Base-by-base conservation (phyloP, 192 early-diverging fungal genomes). In the Kickxella alabastrina region DNA sequence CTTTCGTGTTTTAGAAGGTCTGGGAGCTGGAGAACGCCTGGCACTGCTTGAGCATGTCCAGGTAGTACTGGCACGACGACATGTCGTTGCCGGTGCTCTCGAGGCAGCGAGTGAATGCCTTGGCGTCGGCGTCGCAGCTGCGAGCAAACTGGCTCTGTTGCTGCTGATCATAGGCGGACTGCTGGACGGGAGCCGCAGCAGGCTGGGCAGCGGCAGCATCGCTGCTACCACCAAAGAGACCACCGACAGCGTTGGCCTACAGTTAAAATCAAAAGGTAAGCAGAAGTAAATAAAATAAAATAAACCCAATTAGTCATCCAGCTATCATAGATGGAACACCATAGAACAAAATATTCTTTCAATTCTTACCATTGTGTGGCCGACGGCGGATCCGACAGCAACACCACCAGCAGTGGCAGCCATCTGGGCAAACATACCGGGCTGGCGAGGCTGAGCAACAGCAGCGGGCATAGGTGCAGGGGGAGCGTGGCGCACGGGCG, bases 401-500 rank as follows among this genome's bases (percentile, higher is more conserved):
- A 92, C 91, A 78, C 91, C 91, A 37, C 88, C 93, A 47, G 91
- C 93, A 18, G 93, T 93, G 13, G 90, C 78, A n/a, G 90, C 93
- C 89, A 93, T 92, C 75, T 93, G 67, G 14, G 67, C 53, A 61
- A 76, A 59, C 29, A 91, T 52, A 32, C 85, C 85, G 22, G 87
- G 86, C 65, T 88, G 85, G 68, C 83, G 81, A 18, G 83, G 83
- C 55, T 48, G 59, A 23, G 73, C 69, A 25, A 64, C 63, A 15
- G 50, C 27, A 2, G 24, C 17, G 34, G 59, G 50, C 29, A 71
- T 77, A 39, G 77, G 29, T 8, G 80, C 67, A 3, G 82, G 69
- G 35, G 85, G 82, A 25, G 79, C 76, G 26, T 55, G 68, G 47
- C 68, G 65, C 3, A 61, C 54, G n/a, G 74, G 76, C 7, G 76